Base-by-base conservation (phyloP, 805 yeast species). In the Ogataea parapolymorpha region DNA sequence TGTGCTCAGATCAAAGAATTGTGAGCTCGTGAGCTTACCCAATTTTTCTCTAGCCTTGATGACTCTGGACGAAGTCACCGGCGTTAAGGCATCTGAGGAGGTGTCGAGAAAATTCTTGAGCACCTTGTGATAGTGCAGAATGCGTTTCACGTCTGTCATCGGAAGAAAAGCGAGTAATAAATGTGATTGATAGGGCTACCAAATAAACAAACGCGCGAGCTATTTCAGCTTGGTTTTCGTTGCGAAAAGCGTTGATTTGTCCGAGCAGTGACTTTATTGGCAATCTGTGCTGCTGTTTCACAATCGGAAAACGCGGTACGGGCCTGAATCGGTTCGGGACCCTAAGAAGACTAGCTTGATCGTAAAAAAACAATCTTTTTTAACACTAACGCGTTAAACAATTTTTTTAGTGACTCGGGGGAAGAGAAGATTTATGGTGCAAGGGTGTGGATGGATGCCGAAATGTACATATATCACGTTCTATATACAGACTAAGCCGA, bases 1-100 rank as follows among this genome's bases (percentile, higher is more conserved):
- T 3, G 96, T 89, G 50, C 95, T 79, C 44, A 93, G 75, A 61
- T 93, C 99, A 46, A 75, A 73, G 58, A 93, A 89, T 63, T 95
- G 99, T 6, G 82, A 78, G 23, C 74, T 69, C 2, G 95, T 82
- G 40, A 95, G 73, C 56, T 86, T 88, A 47, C 84, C 72, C 35
- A 91, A 72, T 63, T 91, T 89, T 49, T 85, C 88, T 51, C 96
- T 73, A 3, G 96, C 96, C 58, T 86, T 80, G 28, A 77, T 79
- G 5, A 90, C 90, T 44, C 93, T 55, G n/a, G 75, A 61, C 11
- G 79, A 67, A 27, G 71, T 71, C 23, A 69, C 55, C 8, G 74
- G 68, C 11, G 71, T 57, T 33, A 61, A 52, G 45, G 53, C 55
- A 45, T 74, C 81, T 39, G 69, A 71, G 7, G 79, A 75, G 18